These are phyloP conservation scores for Diaporthe vaccinii DNA, from an alignment of 2,329 filamentous ascomycete species.

Conservation along the genomic window DNA sequence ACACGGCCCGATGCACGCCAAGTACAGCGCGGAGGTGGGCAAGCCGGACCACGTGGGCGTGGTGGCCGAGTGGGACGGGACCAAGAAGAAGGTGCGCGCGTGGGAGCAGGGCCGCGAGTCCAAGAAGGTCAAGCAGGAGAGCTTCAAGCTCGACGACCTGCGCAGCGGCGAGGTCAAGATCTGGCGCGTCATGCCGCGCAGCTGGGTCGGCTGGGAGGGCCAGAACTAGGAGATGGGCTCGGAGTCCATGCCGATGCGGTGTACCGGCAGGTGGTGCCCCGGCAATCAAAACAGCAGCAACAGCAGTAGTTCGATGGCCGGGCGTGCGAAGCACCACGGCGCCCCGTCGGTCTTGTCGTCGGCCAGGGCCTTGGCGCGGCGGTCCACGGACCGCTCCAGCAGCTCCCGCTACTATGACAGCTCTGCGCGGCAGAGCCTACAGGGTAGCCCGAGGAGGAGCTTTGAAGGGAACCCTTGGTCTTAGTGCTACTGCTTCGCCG, in stretches of 20 bases:
- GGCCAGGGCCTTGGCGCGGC: slow-evolving; percentile 14
- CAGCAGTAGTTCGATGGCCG: background rate
- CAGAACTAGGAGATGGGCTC: slow-evolving; percentile 60
- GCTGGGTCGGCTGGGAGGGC: slow-evolving; percentile 91
- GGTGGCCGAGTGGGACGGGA: slow-evolving; percentile 97
- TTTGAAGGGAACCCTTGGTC: slow-evolving; percentile 29
- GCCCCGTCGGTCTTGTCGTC: background rate
- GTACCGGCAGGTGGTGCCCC: slow-evolving; percentile 31
- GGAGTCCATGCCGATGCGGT: slow-evolving; percentile 31
- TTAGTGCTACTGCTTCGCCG: slow-evolving; percentile 38
- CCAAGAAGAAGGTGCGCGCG: slow-evolving; percentile 95
- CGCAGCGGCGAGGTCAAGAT: slow-evolving; percentile 96
- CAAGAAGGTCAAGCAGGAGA: slow-evolving; percentile 93
- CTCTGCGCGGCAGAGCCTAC: background rate
- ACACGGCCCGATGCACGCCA: slow-evolving; percentile 93
- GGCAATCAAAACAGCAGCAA: background rate
- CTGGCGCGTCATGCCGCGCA: slow-evolving; percentile 93
- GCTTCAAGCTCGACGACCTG: slow-evolving; percentile 92
- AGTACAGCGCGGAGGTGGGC: slow-evolving; percentile 90
- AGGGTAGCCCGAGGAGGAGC: slow-evolving; percentile 15
- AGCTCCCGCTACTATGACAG: background rate
- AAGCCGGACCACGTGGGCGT: slow-evolving; percentile 91
- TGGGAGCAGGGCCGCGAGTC: slow-evolving; percentile 97
- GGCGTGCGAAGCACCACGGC: background rate
- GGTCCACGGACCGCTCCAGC: slow-evolving; percentile 21